Evolutionary conservation across 805 yeast genomes (phyloP), one percentile per base, ranked within the genome.

Genomic region (Hanseniaspora mollemarum): DNA sequence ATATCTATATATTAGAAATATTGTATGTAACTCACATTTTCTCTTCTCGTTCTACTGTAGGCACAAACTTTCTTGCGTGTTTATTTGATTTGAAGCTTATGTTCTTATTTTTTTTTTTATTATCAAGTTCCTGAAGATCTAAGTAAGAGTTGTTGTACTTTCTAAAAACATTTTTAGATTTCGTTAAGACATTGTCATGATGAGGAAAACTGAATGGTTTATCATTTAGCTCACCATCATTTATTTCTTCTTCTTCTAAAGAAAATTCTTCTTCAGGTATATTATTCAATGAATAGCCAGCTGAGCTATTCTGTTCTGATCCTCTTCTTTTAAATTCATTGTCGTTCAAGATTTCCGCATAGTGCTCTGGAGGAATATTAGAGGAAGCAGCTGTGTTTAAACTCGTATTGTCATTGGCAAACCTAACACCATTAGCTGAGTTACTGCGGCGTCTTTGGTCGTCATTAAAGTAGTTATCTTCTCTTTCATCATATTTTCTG

Each of bases 21-120:
- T n/a, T n/a, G n/a, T n/a, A n/a, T n/a, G n/a, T n/a, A n/a, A n/a
- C n/a, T n/a, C n/a, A 21, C 12, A 33, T 28, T 9, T 28, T 31
- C 24, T 45, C 31, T n/a, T 48, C 45, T 25, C 25, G 39, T n/a
- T 48, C 51, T 1, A 48, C 32, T 15, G 51, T 40, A 13, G 51
- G 51, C 13, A 48, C 51, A 48, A 48, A 40, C 7, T 1, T 25
- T 32, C 51, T 39, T 5, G 33, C 40, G 25, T 43, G 28, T 19
- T 48, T 48, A 18, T 26, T 40, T 8, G 51, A 43, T 16, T 48
- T 48, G 25, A 48, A 48, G 8, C 35, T 32, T 9, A 48, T 40
- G 12, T 48, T n/a, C n/a, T 48, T 48, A 21, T 40, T 48, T 24
- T 40, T 46, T 18, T 42, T 24, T 9, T 22, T 21, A 25, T 19